Evolutionary conservation across 179 eudicot species (phyloP).

Genomic region (Corrigiola litoralis): DNA sequence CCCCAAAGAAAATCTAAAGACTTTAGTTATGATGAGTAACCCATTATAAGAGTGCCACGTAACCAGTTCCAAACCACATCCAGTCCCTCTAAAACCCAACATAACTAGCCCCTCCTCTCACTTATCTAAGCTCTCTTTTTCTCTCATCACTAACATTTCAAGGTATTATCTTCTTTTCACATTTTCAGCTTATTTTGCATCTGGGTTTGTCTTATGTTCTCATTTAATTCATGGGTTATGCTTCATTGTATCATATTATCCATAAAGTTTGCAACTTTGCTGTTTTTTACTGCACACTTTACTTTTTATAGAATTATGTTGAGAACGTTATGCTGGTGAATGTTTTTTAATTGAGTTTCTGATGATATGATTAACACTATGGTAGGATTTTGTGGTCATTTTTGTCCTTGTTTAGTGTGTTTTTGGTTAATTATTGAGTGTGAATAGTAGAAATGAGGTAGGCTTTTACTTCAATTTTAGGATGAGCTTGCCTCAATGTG

Average conservation of each 20-base stretch:
- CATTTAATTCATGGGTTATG: neutral
- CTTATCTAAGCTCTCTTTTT: neutral
- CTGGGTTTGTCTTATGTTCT: conserved; percentile 2
- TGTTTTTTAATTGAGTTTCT: neutral
- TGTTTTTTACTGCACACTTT: conserved; percentile 7
- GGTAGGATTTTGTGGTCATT: neutral
- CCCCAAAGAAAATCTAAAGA: neutral
- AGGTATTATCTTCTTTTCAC: conserved; percentile 13
- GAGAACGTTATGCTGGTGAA: neutral
- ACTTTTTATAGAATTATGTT: neutral
- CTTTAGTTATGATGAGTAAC: neutral
- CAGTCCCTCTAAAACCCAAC: conserved; percentile 30
- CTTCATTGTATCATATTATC: neutral
- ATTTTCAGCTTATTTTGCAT: neutral
- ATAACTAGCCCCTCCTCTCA: neutral
- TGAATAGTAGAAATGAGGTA: neutral
- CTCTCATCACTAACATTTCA: neutral
- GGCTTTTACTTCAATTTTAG: neutral
- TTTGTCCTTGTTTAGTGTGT: too few species aligned
- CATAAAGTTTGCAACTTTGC: neutral
- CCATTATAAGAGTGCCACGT: conserved; percentile 36
- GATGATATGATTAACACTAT: neutral
- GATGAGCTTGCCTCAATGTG: neutral
- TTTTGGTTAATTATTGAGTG: neutral
- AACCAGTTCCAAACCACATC: conserved; percentile 40